Evolutionary conservation across 345 rosid genomes (phyloP).

Genomic region (Eucalyptus regnans): DNA sequence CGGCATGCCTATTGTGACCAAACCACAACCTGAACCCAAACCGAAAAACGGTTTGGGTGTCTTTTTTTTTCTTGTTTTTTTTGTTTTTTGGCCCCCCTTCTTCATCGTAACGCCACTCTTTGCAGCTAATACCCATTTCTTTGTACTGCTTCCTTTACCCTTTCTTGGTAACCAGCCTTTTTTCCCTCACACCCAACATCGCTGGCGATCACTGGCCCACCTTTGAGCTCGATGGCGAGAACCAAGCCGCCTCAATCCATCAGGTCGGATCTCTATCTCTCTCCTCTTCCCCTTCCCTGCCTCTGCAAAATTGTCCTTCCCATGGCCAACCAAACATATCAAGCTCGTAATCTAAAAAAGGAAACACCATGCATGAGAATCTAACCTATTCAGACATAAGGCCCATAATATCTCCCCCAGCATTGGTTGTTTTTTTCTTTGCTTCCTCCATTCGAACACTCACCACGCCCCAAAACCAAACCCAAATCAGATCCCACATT

Average conservation of each 20-base stretch:
- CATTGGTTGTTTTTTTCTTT: not conserved
- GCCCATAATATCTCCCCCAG: not conserved
- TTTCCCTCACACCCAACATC: not conserved
- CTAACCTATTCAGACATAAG: not conserved
- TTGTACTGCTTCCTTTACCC: not conserved
- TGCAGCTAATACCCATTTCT: too few species aligned
- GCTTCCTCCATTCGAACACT: not conserved
- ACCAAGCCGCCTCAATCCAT: not conserved
- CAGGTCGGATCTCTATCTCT: not conserved
- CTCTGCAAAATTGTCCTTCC: not conserved
- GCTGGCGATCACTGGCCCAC: not conserved
- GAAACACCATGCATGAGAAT: not conserved
- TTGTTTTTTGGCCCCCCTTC: too few species aligned
- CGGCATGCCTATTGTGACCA: not conserved
- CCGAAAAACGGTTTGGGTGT: not conserved
- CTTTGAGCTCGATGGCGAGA: not conserved
- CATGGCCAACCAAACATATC: not conserved
- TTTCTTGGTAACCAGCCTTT: not conserved
- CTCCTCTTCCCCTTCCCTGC: not conserved
- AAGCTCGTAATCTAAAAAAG: not conserved
- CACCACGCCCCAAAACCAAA: not conserved
- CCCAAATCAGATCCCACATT: not conserved
- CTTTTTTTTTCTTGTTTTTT: too few species aligned
- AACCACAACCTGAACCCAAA: not conserved
- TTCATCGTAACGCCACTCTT: too few species aligned